Conservation (phyloP, 2,329 filamentous ascomycete genomes). For the Cladosporium phlei region DNA sequence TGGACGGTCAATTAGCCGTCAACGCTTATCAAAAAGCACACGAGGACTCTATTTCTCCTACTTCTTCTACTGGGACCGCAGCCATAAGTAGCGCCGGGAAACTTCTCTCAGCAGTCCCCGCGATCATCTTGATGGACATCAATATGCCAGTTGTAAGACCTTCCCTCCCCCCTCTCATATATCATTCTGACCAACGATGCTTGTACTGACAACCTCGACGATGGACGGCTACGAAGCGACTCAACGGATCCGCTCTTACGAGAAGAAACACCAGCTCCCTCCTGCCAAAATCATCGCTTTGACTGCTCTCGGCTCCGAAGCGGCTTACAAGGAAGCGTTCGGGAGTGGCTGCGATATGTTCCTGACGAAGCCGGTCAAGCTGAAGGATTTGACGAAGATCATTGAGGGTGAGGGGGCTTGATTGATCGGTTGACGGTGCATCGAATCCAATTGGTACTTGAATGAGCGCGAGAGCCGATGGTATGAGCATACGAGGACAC, state of each 20-base stretch:
- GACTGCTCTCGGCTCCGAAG: constrained; percentile 19
- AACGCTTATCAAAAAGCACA: constrained; percentile 34
- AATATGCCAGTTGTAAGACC: no score
- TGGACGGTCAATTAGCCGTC: constrained; percentile 47
- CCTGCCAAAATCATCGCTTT: constrained; percentile 21
- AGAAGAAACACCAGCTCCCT: constrained; percentile 22
- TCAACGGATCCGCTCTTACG: constrained; percentile 29
- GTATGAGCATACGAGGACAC: no score
- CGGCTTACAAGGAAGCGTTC: constrained; percentile 25
- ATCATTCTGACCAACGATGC: no score
- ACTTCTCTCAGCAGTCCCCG: constrained; percentile 14
- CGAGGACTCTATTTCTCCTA: no score
- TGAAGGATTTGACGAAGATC: constrained; percentile 34
- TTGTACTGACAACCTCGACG: no score
- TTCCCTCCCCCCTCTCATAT: no score
- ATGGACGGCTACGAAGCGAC: constrained; percentile 34
- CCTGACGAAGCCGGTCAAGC: constrained; percentile 29
- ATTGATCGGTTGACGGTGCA: no score
- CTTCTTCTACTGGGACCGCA: not conserved
- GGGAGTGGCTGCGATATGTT: constrained; percentile 28
- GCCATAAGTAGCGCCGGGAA: no score
- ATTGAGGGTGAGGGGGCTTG: constrained; percentile 27
- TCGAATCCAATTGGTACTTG: no score
- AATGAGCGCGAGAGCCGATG: no score
- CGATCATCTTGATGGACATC: constrained; percentile 47